Conservation (phyloP, 2,329 filamentous ascomycete genomes). For the Botrytis porri region DNA sequence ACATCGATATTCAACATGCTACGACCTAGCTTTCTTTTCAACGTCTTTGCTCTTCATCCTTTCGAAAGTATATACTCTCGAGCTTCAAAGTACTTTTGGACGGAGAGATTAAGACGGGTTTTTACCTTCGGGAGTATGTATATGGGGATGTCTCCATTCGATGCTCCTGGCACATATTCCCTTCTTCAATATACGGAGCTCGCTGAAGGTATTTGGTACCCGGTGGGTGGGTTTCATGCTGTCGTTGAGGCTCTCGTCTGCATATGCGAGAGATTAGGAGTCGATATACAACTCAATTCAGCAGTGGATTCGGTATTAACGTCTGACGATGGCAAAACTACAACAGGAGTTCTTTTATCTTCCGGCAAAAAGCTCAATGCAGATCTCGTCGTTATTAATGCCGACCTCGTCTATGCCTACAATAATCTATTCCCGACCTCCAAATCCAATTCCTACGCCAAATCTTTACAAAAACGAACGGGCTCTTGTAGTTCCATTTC, state of each 20-base stretch:
- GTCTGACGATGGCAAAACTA: constrained; percentile 49
- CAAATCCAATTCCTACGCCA: constrained; percentile 36
- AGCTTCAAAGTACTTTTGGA: constrained; percentile 65
- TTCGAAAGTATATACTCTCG: constrained; percentile 68
- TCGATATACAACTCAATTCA: constrained; percentile 59
- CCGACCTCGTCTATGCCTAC: constrained; percentile 73
- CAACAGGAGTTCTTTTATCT: constrained; percentile 57
- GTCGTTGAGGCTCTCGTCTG: constrained; percentile 61
- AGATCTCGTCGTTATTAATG: constrained; percentile 68
- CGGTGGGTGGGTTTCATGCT: constrained; percentile 66
- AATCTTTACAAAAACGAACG: constrained; percentile 46
- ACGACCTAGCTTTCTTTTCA: constrained; percentile 54
- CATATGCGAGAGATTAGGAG: constrained; percentile 60
- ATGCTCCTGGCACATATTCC: constrained; percentile 71
- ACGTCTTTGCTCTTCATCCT: constrained; percentile 62
- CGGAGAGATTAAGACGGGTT: constrained; percentile 64
- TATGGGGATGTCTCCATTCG: constrained; percentile 77
- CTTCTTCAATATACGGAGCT: constrained; percentile 73
- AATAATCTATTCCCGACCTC: constrained; percentile 55
- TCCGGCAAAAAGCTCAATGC: constrained; percentile 57
- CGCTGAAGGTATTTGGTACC: constrained; percentile 75
- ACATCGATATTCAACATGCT: constrained; percentile 56
- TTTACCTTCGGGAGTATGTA: constrained; percentile 83
- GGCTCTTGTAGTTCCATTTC: constrained; percentile 71
- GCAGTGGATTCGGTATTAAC: constrained; percentile 56